Percentiles rank a stretch among this genome's conserved stretches.
These are phyloP conservation scores for Nemania bipapillata DNA, from an alignment of 2,329 filamentous ascomycete genomes.

Conservation along the genomic window DNA sequence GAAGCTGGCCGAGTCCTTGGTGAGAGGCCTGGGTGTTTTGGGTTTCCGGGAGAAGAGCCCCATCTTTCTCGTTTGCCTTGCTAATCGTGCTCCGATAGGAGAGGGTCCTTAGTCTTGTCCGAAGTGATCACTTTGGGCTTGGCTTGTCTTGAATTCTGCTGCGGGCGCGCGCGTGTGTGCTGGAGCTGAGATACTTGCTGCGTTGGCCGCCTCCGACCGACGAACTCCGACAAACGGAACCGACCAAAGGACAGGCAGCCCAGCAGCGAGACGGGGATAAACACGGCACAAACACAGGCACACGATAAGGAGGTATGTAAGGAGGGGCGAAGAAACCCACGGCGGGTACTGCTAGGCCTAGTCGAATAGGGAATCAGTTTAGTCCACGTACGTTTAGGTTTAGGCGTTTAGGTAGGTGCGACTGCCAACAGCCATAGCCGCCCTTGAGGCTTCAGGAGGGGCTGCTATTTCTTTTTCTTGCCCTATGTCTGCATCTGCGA, in stretches of 20 bases:
- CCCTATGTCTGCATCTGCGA: neutral
- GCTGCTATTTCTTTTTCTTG: no score
- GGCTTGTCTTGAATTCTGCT: neutral
- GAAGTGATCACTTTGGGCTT: neutral
- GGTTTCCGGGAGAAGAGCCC: constrained; percentile 68
- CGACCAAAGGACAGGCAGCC: constrained; percentile 3
- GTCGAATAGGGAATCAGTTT: constrained; percentile 17
- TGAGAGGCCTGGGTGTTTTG: constrained; percentile 61
- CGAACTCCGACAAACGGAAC: constrained; percentile 35
- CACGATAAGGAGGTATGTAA: neutral
- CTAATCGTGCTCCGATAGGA: neutral
- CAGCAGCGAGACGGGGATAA: constrained; percentile 8
- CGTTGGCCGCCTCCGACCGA: constrained; percentile 32
- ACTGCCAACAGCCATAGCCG: constrained; percentile 14
- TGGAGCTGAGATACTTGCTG: constrained; percentile 9
- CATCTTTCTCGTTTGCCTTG: constrained; percentile 53
- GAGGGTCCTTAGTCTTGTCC: neutral
- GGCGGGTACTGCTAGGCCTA: neutral
- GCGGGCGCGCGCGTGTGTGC: neutral
- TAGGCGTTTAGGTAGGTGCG: no score
- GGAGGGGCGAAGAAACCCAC: neutral
- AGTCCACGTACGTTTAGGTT: constrained; percentile 12
- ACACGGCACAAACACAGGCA: neutral
- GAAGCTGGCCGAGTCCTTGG: constrained; percentile 62
- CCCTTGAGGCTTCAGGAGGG: neutral